A percentile compares a stretch with the other conserved stretches of the same genome.
Evolutionary conservation across 805 yeast species (phyloP).

Genomic region (Sugiyamaella smithiae): DNA sequence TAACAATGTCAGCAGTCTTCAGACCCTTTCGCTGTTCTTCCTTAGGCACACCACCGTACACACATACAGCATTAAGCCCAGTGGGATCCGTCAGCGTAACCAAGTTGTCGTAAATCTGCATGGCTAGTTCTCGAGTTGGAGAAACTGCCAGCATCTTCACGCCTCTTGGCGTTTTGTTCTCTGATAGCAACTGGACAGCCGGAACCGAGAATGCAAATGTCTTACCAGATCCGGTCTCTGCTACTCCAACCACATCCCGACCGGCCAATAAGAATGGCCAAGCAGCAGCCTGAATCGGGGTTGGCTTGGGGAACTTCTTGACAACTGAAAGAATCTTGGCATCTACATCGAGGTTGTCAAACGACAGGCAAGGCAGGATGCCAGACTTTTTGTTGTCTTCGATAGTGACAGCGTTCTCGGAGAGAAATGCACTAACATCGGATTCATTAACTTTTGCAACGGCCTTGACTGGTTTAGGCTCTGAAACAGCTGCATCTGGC

Average conservation of each 20-base stretch:
- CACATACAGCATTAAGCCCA: conserved; percentile 70
- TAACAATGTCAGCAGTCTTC: conserved; percentile 66
- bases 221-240: conserved; percentile 98
- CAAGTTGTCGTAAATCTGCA: conserved; percentile 87
- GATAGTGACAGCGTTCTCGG: conserved; percentile 71
- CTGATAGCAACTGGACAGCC: conserved; percentile 70
- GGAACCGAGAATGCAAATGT: conserved; percentile 98
- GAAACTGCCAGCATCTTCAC: conserved; percentile 81
- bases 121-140: conserved; percentile 96
- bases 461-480: neutral
- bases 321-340: conserved; percentile 55
- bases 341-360: conserved; percentile 58
- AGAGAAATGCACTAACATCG: conserved; percentile 54
- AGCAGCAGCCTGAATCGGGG: conserved; percentile 91
- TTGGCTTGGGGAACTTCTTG: conserved; percentile 78
- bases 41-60: conserved; percentile 97
- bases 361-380: conserved; percentile 67
- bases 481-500: neutral
- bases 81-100: conserved; percentile 57
- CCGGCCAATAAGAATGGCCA: conserved; percentile 87
- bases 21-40: conserved; percentile 80
- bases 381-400: conserved; percentile 60
- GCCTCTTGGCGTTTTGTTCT: conserved; percentile 40
- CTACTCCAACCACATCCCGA: conserved; percentile 91
- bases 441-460: too few species aligned